Evolutionary conservation across 164 flowering plant genomes (phyloP).

Genomic region (Kalanchoe fedtschenkoi): DNA sequence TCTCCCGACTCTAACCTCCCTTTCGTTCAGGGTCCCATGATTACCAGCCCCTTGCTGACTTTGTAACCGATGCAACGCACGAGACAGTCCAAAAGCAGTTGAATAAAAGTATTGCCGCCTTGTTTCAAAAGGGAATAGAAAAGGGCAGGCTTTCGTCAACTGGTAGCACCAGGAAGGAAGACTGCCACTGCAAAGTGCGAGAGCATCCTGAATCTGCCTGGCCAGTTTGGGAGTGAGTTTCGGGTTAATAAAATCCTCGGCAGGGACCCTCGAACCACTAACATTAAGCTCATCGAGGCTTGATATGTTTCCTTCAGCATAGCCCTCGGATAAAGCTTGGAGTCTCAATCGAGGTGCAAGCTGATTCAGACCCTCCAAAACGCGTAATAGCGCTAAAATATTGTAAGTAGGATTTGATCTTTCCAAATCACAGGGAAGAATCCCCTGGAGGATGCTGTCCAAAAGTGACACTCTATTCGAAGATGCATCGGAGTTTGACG

Average conservation of each 20-base stretch:
- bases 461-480: slow-evolving; percentile 53
- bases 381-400: slow-evolving; percentile 72
- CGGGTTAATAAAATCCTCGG: slow-evolving; percentile 65
- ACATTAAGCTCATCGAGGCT: slow-evolving; percentile 42
- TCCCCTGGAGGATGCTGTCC: slow-evolving; percentile 86
- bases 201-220: slow-evolving; percentile 91
- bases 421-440: slow-evolving; percentile 91
- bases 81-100: slow-evolving; percentile 93
- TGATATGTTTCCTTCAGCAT: slow-evolving; percentile 55
- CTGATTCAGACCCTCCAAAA: slow-evolving; percentile 83
- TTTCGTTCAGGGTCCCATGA: slow-evolving; percentile 61
- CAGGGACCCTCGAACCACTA: slow-evolving; percentile 46
- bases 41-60: slow-evolving; percentile 92
- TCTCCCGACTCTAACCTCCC: slow-evolving; percentile 86
- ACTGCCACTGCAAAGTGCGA: slow-evolving; percentile 90
- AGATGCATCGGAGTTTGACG: slow-evolving; percentile 38
- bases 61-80: slow-evolving; percentile 86
- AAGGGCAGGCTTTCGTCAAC: slow-evolving; percentile 92
- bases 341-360: slow-evolving; percentile 72
- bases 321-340: slow-evolving; percentile 46
- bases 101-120: slow-evolving; percentile 91
- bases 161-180: slow-evolving; percentile 99
- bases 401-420: slow-evolving; percentile 76
- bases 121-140: slow-evolving; percentile 93
- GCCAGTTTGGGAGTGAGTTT: slow-evolving; percentile 96